These are phyloP conservation scores for Fusarium paranaense DNA, from an alignment of 2,329 filamentous ascomycete genomes.

Conservation along the genomic window DNA sequence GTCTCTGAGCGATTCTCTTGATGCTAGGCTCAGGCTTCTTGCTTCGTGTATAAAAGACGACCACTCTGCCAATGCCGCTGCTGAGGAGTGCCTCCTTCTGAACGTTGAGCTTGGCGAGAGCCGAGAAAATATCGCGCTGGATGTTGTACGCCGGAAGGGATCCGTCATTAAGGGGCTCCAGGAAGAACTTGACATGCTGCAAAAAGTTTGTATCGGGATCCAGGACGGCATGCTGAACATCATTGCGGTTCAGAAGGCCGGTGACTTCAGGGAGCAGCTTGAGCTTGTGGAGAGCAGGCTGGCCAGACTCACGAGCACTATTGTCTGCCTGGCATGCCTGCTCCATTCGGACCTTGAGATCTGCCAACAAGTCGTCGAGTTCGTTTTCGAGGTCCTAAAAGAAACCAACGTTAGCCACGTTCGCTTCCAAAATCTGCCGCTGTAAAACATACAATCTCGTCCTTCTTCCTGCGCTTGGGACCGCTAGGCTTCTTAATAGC, in stretches of 20 bases:
- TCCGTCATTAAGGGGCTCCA: conserved; percentile 94
- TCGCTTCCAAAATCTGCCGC: background rate
- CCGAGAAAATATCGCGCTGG: conserved; percentile 91
- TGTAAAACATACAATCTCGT: conserved; percentile 78
- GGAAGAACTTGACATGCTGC: conserved; percentile 95
- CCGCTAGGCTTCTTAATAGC: conserved; percentile 81
- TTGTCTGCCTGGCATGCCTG: conserved; percentile 89
- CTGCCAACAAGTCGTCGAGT: conserved; percentile 89
- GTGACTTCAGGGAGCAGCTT: conserved; percentile 93
- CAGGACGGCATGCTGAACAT: conserved; percentile 83
- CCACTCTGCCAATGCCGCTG: conserved; percentile 94
- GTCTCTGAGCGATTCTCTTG: conserved; percentile 91
- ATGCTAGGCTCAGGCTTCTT: conserved; percentile 89
- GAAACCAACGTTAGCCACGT: conserved; percentile 31
- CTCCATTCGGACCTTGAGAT: conserved; percentile 91
- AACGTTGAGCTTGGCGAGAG: conserved; percentile 83
- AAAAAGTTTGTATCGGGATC: conserved; percentile 96
- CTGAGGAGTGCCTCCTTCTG: conserved; percentile 91
- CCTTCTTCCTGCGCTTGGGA: conserved; percentile 81
- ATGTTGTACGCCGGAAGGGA: conserved; percentile 97
- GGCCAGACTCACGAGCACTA: conserved; percentile 78
- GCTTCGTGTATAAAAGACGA: conserved; percentile 96
- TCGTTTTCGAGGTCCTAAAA: conserved; percentile 86
- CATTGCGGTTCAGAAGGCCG: conserved; percentile 88
- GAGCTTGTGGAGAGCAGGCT: conserved; percentile 91